Evolutionary conservation across 2,329 filamentous ascomycete genomes (phyloP), one percentile per base, ranked within the genome.

Genomic region (Fusarium cicatricum): DNA sequence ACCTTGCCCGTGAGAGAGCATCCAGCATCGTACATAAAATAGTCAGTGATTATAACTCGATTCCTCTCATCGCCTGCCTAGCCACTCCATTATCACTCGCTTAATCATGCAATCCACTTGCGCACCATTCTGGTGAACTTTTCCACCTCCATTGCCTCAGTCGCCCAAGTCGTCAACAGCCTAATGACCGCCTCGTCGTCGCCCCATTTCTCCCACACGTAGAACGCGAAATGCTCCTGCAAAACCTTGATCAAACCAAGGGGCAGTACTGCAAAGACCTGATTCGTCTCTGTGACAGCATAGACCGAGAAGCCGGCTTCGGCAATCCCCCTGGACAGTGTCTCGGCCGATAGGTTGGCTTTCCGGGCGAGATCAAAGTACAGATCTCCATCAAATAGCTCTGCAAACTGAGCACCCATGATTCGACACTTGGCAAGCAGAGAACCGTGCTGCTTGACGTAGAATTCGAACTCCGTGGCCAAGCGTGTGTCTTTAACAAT

Each of bases 111-210:
- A 10, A 19, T 37, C 64, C 64, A 67, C n/a, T n/a, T 16, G 17
- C 64, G 52, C 10, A 65, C 59, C 15, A 65, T 26, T 11, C 23
- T 45, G 40, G 65, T 63, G 26, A 77, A 77, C 17, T 64, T 70
- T 17, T 80, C 75, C 11, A 82, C 70, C 68, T 80, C 72, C 14
- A 65, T 54, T 3, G 60, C 60, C 12, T 80, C 76, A 4, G 80
- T 82, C 9, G 80, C 80, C 80, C 80, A 82, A 0, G 79, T 82
- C 2, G 80, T 82, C 23, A 82, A 67, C 42, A 82, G 63, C 9
- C 80, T 71, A 4, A 82, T 72, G 4, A 80, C 75, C 0, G 74
- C 75, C 40, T 69, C 63, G 8, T 71, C 72, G 47, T 76, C 72
- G 0, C 74, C 74, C 19, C 70, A 65, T 51, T 75, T 74, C 32